Evolutionary conservation across 495 filamentous ascomycete genomes (phyloP), one percentile per base, ranked within the genome.

Genomic region (Penicillium simplicissimum): DNA sequence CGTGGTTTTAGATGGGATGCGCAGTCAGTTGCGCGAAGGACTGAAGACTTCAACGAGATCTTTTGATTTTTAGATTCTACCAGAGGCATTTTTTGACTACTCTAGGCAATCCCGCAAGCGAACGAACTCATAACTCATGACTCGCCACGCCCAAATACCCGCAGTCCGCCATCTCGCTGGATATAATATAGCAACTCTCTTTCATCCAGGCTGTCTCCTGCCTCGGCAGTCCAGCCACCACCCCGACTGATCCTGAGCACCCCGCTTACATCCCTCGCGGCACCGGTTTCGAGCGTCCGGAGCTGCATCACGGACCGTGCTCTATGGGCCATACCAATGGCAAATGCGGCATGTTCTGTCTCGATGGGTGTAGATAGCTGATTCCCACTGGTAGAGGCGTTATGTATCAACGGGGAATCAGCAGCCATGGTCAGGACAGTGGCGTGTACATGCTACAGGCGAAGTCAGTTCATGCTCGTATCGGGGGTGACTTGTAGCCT

Each of bases 221-320:
- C 72, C 17, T 63, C 72, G 6, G 42, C 76, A 13, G 78, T 70
- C 64, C 70, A 77, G 28, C 76, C 81, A 54, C 78, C 81, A 7
- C 87, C 86, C 23, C 76, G 80, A 9, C 88, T 92, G 54, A 96
- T 83, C 65, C 94, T 83, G 57, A 97, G 63, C 37, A 97, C 90
- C 9, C 95, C 94, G 77, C 90, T 96, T 25, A 97, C 90, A 80
- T 98, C 94, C 72, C 82, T 88, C 54, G 94, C 95, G 15, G 86
- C 82, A 1, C 94, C 94, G 0, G 91, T 96, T 66, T 93, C 91
- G 60, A 98, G 74, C 61, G 84, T 80, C 48, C 92, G 81, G 31
- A 93, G 74, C 61, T 90, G 86, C 70, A 93, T 81, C 1, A 90
- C 78, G 58, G 82, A 81, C 9, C 80, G 68, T 10, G 95, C 91